phyloP scores from a whole-genome alignment of 371 early-diverging fungal genomes.

The Dinochytrium kinnereticum region DNA sequence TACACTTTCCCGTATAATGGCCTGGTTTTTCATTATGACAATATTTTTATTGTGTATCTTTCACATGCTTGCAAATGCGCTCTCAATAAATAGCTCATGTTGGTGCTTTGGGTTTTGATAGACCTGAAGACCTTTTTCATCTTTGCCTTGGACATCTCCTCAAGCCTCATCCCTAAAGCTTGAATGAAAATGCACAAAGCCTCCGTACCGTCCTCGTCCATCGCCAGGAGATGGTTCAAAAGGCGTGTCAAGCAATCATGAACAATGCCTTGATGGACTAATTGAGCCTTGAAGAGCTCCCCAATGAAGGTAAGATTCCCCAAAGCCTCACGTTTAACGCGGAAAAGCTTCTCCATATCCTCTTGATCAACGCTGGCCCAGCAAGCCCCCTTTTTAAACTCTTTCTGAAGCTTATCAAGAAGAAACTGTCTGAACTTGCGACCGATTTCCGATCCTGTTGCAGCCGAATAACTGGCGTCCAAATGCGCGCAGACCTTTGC shows the following conservation, averaged over 20 bases:
- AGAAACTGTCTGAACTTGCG: conserved; percentile 93
- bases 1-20: conserved; percentile 84
- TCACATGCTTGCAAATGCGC: conserved; percentile 73
- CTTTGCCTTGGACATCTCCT: conserved; percentile 57
- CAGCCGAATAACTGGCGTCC: conserved; percentile 53
- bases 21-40: conserved; percentile 87
- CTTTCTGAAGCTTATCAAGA: conserved; percentile 83
- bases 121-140: conserved; percentile 81
- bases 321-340: conserved; percentile 89
- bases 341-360: conserved; percentile 32
- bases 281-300: conserved; percentile 86
- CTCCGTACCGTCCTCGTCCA: conserved; percentile 95
- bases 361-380: conserved; percentile 26
- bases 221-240: conserved; percentile 68
- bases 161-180: conserved; percentile 73
- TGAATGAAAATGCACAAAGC: conserved; percentile 84
- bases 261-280: conserved; percentile 93
- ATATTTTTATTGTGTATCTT: conserved; percentile 60
- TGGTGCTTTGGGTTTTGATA: conserved; percentile 70
- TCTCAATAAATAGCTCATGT: conserved; percentile 93
- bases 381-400: conserved; percentile 35
- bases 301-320: conserved; percentile 94
- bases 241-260: conserved; percentile 79
- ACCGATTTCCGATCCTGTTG: too few species aligned
- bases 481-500: conserved; percentile 81